These are phyloP conservation scores for Pseudocercospora vitis DNA, from an alignment of 2,329 filamentous ascomycete genomes.

Conservation along the genomic window DNA sequence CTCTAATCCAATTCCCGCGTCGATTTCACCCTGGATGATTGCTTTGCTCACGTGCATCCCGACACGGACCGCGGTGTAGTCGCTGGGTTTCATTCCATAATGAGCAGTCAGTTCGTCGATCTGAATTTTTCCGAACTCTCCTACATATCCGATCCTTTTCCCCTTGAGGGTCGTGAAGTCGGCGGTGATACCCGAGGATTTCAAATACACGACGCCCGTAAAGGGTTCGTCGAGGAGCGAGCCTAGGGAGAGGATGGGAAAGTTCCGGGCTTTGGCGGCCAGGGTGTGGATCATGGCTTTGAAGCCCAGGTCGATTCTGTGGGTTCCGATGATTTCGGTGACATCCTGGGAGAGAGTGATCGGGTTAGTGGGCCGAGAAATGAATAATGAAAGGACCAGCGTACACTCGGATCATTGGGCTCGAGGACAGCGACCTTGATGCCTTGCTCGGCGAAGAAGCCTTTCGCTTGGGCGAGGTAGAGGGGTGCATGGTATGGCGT, in stretches of 20 bases:
- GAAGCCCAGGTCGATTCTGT: constrained; percentile 75
- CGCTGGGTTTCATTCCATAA: constrained; percentile 70
- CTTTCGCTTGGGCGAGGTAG: constrained; percentile 74
- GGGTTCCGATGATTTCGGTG: constrained; percentile 75
- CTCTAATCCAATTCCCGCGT: constrained; percentile 74
- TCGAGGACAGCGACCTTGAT: constrained; percentile 76
- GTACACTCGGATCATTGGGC: constrained; percentile 72
- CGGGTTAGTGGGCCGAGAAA: no score
- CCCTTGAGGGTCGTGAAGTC: constrained; percentile 75
- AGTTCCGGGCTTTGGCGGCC: constrained; percentile 74
- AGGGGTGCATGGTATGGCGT: constrained; percentile 78
- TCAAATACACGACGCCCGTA: constrained; percentile 75
- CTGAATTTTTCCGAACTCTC: constrained; percentile 69
- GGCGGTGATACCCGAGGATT: constrained; percentile 69
- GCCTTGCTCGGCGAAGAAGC: constrained; percentile 72
- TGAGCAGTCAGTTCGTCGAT: constrained; percentile 77
- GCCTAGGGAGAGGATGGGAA: constrained; percentile 70
- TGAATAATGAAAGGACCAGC: no score
- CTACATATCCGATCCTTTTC: constrained; percentile 76
- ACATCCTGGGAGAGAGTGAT: constrained; percentile 67
- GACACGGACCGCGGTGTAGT: constrained; percentile 75
- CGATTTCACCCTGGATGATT: constrained; percentile 70
- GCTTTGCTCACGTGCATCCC: constrained; percentile 80
- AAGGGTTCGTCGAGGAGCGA: constrained; percentile 78
- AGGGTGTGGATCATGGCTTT: constrained; percentile 84